phyloP scores from a whole-genome alignment of 257 asterid species.

The Salvia splendens region DNA sequence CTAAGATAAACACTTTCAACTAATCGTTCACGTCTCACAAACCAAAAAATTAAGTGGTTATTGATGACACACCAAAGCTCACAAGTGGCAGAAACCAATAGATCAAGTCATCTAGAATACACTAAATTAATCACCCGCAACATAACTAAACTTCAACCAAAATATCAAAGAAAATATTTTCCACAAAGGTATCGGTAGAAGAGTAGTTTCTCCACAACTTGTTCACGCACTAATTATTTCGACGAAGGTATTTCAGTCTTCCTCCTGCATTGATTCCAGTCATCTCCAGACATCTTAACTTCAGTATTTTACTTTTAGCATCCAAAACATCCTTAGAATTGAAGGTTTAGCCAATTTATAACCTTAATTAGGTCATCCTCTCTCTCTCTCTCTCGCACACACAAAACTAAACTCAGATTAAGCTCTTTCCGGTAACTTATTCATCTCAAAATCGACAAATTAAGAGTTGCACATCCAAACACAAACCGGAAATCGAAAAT shows the following conservation, averaged over 20 bases:
- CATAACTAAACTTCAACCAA: neutral
- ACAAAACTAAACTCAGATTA: neutral
- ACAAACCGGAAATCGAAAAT: constrained; percentile 1
- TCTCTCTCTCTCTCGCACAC: neutral
- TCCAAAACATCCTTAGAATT: constrained; percentile 3
- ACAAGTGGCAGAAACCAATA: constrained; percentile 2
- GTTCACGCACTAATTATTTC: neutral
- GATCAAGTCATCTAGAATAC: constrained; percentile 10
- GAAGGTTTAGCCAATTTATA: neutral
- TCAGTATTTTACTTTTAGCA: neutral
- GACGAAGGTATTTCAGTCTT: neutral
- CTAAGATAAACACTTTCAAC: constrained; percentile 2
- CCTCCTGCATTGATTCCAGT: neutral
- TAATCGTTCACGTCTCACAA: neutral
- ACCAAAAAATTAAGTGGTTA: constrained; percentile 12
- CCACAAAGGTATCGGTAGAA: neutral
- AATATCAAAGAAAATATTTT: neutral
- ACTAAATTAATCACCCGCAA: neutral
- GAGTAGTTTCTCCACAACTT: neutral
- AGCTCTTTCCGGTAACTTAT: neutral
- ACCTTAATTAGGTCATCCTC: constrained; percentile 22
- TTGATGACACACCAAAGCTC: neutral
- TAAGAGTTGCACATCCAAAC: constrained; percentile 16
- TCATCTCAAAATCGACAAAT: constrained; percentile 13
- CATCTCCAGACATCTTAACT: neutral